Percentiles rank a stretch among this genome's conserved stretches.
phyloP scores from a whole-genome alignment of 2,329 filamentous ascomycete species.

The Sarocladium brachiariae region DNA sequence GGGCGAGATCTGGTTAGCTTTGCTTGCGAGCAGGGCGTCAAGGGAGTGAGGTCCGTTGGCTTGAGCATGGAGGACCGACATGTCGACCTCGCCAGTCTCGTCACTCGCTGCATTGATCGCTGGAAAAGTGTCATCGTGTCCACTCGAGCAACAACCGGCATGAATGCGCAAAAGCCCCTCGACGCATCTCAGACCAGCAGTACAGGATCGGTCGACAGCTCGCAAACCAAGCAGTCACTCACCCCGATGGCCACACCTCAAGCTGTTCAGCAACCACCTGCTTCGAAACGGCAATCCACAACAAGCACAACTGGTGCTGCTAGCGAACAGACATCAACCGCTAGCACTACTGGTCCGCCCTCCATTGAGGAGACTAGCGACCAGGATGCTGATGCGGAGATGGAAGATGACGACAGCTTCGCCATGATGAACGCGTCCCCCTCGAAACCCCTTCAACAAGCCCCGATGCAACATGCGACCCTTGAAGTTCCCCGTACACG shows the following conservation, averaged over 20 bases:
- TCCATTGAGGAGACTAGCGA: slow-evolving; percentile 41
- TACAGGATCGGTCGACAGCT: slow-evolving; percentile 16
- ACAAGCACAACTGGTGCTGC: slow-evolving; percentile 24
- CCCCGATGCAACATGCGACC: slow-evolving; percentile 28
- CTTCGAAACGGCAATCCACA: slow-evolving; percentile 24
- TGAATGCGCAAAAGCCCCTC: slow-evolving; percentile 44
- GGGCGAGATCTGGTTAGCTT: slow-evolving; percentile 38
- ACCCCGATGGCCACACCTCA: slow-evolving; percentile 17
- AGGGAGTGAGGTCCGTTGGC: slow-evolving; percentile 34
- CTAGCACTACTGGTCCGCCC: slow-evolving; percentile 28
- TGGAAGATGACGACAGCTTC: slow-evolving; percentile 54
- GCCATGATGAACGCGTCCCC: slow-evolving; percentile 40
- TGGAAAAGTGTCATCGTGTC: slow-evolving; percentile 57
- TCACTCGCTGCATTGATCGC: slow-evolving; percentile 49
- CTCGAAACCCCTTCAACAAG: slow-evolving; percentile 20
- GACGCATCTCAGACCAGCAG: slow-evolving; percentile 21
- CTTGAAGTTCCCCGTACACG: slow-evolving; percentile 38
- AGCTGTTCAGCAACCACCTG: slow-evolving; percentile 16
- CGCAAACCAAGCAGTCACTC: slow-evolving; percentile 12
- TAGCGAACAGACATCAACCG: slow-evolving; percentile 28
- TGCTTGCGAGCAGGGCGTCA: slow-evolving; percentile 38
- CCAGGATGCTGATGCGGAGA: slow-evolving; percentile 39
- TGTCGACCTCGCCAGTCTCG: slow-evolving; percentile 42
- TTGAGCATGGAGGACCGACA: slow-evolving; percentile 44
- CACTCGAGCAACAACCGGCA: slow-evolving; percentile 36